Base-by-base conservation (phyloP, 495 filamentous ascomycete genomes). In the Aspergillus asperescens region DNA sequence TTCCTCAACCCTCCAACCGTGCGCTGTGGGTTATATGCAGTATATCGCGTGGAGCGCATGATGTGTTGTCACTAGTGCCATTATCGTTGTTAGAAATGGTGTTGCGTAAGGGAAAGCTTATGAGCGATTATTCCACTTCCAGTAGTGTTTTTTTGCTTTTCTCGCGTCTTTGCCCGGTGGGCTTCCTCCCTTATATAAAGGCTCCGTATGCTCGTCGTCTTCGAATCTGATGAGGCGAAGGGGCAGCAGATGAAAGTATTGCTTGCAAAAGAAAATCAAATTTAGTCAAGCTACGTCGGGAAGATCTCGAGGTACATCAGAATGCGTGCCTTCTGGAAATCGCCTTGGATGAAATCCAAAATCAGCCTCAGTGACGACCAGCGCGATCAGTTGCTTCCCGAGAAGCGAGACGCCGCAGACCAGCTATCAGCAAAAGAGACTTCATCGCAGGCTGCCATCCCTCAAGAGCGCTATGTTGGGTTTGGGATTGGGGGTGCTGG, bases 401-500 rank as follows among this genome's bases (percentile, higher is more conserved):
- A 43, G 35, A 1, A 16, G 7, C 32, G 20, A 27, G 31, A 46
- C 1, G 2, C 13, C 34, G 44, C 15, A 4, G 5, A 41, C 18
- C 44, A 43, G 29, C 15, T 32, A 7, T 44, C 38, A n/a, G 16
- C 13, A 37, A n/a, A 46, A 34, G 52, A 42, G 16, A 44, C 19
- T 12, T 20, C 19, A 7, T 29, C 28, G n/a, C 44, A 35, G 38
- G 15, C 18, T 18, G 22, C 37, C 4, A 23, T 10, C 10, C 1
- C 41, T 0, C 57, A 59, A 44, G 67, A 72, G 38, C 65, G 66
- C 12, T 73, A 66, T 45, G 58, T 69, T 1, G 58, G 64, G 22
- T 60, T 66, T 56, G 71, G 71, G 0, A 72, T 73, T 40, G 71
- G 71, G 0, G 71, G 71, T 20, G 65, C 61, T 32, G 71, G 70